A percentile compares a stretch with the other conserved stretches of the same genome.
Conservation (phyloP, 2,329 filamentous ascomycete genomes). For the Macrophomina tecta region DNA sequence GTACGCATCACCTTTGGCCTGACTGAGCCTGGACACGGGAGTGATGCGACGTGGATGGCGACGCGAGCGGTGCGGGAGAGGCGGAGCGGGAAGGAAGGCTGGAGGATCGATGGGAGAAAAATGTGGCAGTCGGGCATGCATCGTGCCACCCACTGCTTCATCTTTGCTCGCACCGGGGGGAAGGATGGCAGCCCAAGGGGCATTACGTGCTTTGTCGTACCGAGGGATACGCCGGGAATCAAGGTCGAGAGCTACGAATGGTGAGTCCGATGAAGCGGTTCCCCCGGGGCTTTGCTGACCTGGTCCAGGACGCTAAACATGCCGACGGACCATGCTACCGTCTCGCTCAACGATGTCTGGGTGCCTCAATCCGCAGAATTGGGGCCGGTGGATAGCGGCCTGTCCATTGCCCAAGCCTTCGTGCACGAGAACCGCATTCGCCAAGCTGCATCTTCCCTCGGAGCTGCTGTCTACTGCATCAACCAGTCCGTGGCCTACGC, state of each 20-base stretch:
- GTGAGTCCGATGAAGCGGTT: constrained; percentile 32
- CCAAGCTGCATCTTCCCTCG: constrained; percentile 67
- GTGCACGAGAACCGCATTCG: constrained; percentile 70
- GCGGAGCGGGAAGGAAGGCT: constrained; percentile 54
- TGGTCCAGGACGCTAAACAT: constrained; percentile 64
- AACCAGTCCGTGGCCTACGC: constrained; percentile 64
- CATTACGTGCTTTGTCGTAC: constrained; percentile 67
- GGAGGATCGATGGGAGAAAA: constrained; percentile 64
- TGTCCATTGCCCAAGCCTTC: constrained; percentile 67
- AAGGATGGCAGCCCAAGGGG: constrained; percentile 60
- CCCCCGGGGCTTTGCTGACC: not conserved
- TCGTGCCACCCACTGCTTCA: constrained; percentile 65
- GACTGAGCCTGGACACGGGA: constrained; percentile 67
- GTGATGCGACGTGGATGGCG: constrained; percentile 68
- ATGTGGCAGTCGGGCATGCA: constrained; percentile 72
- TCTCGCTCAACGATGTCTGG: constrained; percentile 63
- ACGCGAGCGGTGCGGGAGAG: constrained; percentile 56
- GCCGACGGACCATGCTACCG: constrained; percentile 69
- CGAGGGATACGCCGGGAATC: constrained; percentile 58
- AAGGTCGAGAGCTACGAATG: constrained; percentile 65
- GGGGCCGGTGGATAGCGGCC: constrained; percentile 59
- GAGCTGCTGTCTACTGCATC: constrained; percentile 66
- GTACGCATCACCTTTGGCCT: constrained; percentile 66
- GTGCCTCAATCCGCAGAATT: constrained; percentile 61
- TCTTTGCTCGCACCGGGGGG: constrained; percentile 66